Evolutionary conservation across 2,329 filamentous ascomycete genomes (phyloP).

Genomic region (Cadophora sp.): DNA sequence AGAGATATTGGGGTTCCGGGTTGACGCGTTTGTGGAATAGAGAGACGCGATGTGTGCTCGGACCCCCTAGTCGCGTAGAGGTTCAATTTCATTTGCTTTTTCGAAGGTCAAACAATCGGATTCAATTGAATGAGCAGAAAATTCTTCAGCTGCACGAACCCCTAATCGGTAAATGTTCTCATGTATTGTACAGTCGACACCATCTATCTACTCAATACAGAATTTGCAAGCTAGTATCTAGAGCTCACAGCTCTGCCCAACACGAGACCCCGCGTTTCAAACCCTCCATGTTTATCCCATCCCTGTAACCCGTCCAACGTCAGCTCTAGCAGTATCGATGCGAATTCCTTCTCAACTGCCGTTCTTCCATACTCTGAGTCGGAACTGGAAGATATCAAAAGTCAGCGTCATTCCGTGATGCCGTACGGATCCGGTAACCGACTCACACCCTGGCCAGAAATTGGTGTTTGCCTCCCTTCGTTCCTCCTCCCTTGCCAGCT

Average conservation of each 20-base stretch:
- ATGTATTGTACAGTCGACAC: not conserved
- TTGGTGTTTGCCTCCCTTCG: not conserved
- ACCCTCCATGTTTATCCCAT: not conserved
- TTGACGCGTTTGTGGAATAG: not conserved
- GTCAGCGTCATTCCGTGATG: not conserved
- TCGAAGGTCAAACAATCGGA: not conserved
- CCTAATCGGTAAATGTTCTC: not conserved
- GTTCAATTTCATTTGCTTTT: not conserved
- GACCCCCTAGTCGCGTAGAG: constrained; percentile 1
- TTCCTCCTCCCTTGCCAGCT: not conserved
- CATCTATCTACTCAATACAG: not conserved
- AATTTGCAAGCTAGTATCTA: not conserved
- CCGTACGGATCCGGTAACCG: not conserved
- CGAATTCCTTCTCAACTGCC: not conserved
- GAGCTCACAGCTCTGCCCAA: not conserved
- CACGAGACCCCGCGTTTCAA: constrained; percentile 7
- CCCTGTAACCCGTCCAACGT: not conserved
- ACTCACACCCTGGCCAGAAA: constrained; percentile 1
- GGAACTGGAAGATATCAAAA: not conserved
- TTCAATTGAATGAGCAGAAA: too few species aligned
- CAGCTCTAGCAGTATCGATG: not conserved
- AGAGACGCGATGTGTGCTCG: constrained; percentile 5
- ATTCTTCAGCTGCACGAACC: not conserved
- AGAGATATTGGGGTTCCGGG: not conserved
- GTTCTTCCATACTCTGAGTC: not conserved